Base-by-base conservation (phyloP, 768 basidiomycete genomes). In the Cyclocybe aegerita region DNA sequence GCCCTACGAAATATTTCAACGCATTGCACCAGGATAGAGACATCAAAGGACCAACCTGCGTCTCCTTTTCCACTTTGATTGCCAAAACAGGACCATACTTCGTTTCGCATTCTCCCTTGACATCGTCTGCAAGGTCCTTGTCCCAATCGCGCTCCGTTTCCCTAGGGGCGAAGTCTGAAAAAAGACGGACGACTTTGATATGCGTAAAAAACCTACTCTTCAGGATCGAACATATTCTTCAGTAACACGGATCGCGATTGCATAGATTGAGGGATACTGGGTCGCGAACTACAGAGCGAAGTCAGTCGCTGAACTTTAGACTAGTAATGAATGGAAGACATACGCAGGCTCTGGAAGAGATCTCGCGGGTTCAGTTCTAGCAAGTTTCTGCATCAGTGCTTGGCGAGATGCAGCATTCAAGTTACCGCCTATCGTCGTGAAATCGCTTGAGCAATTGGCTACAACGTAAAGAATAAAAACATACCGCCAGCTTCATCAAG, bases 361-460 rank as follows among this genome's bases (percentile, higher is more conserved):
- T 43, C 80, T 70, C 43, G 84, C 69, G 39, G 81, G 76, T 62
- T 92, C 90, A 72, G 85, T 90, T 78, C 97, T 93, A 70, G 97
- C 94, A 82, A 99, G 91, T 85, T 98, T 99, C 76, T 95, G 93
- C 97, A 99, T 99, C 77, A 99, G 92, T 70, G 93, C 92, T 79
- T 97, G 94, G 74, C 97, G 91, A 66, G 93, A 93, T 65, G 90
- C 91, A 78, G 91, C 91, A 77, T 97, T 97, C 79, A 97, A 83
- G 81, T 93, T 93, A 90, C 90, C 91, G 71, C 90, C 93, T 95
- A 64, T 11, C 37, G 44, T 30, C 16, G 1, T 39, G 52, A 14
- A 33, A 39, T 64, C 14, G 64, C 44, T 38, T 32, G 11, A 29
- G 45, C 48, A n/a, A 16, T 12, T n/a, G 33, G 29, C 12, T 33